A percentile compares a stretch with the other conserved stretches of the same genome.
phyloP scores from a whole-genome alignment of 2,329 filamentous ascomycete species.

The Pseudogymnoascus sp. region DNA sequence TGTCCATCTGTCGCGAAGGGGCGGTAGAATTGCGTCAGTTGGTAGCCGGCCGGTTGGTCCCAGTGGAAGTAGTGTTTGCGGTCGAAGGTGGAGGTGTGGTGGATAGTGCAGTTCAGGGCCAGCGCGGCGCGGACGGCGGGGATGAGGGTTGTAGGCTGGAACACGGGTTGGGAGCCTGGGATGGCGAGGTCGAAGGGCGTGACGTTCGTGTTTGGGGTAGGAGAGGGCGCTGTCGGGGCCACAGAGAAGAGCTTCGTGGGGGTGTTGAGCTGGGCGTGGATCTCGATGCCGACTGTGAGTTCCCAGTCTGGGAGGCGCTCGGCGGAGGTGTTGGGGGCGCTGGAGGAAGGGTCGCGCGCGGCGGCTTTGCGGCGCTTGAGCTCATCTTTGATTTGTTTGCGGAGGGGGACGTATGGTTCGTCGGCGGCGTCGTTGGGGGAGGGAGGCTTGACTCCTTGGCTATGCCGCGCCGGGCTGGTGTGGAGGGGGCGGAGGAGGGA shows the following conservation, averaged over 20 bases:
- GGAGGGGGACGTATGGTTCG: constrained; percentile 39
- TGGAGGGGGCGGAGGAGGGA: constrained; percentile 14
- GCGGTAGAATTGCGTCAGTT: constrained; percentile 93
- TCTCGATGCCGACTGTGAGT: constrained; percentile 90
- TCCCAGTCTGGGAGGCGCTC: constrained; percentile 54
- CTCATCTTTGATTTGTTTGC: constrained; percentile 65
- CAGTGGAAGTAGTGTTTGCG: constrained; percentile 99
- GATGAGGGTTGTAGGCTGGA: constrained; percentile 74
- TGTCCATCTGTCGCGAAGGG: constrained; percentile 61
- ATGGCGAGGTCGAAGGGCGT: constrained; percentile 82
- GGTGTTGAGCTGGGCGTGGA: constrained; percentile 93
- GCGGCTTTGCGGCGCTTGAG: constrained; percentile 41
- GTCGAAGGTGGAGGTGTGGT: constrained; percentile 75
- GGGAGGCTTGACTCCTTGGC: neutral
- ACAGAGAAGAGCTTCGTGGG: constrained; percentile 80
- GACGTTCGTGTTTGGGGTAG: constrained; percentile 75
- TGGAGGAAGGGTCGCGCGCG: constrained; percentile 24
- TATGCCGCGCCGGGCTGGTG: neutral
- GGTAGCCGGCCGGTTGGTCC: constrained; percentile 93
- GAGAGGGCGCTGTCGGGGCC: constrained; percentile 54
- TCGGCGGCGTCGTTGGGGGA: constrained; percentile 9
- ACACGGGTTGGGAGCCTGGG: constrained; percentile 78
- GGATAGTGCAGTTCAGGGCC: constrained; percentile 71
- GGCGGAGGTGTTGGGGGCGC: constrained; percentile 24
- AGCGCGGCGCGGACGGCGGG: constrained; percentile 86